Evolutionary conservation across 352 stramenopile species (phyloP), one percentile per base, ranked within the genome.

Genomic region (Pythium rishiriense): DNA sequence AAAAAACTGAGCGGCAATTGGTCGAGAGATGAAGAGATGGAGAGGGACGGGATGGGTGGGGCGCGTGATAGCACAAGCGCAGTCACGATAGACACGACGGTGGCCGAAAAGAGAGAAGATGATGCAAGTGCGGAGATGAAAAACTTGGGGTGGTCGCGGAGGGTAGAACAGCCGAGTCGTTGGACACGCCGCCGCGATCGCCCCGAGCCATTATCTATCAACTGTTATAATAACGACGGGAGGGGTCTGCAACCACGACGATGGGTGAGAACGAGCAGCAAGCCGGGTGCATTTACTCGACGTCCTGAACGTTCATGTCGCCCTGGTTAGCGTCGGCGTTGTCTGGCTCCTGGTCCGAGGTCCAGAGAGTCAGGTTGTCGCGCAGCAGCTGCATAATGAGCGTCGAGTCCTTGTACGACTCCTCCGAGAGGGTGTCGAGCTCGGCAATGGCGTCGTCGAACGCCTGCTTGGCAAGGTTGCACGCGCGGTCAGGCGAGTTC

Each of bases 331-430:
- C 91, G 45, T 93, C 81, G 47, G 95, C 94, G 49, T 78, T 88
- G 71, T 90, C 81, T 8, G 81, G 78, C 60, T 97, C 93, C 73
- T 98, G 96, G 76, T 99, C 97, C 57, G 86, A 98, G 28, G 97
- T 99, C 97, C 97, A 99, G 50, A 99, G 81, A 21, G 97, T 99
- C 42, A 99, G 83, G 93, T 99, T 99, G 85, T 99, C 97, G 63
- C 98, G 92, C 57, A 99, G 84, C 60, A 99, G 81, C 88, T 99
- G 98, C 97, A 99, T 99, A 79, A 99, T 99, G 52, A 99, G 83
- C 39, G 97, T 99, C 41, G 90, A 98, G 79, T 99, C 98, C 91
- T 99, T 99, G 91, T 99, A 99, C 47, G 85, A 97, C 79, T 99
- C 97, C 70, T 99, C 98, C 61, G 96, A 98, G 21, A 99, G 85